Percentiles rank a stretch among this genome's conserved stretches.
Conservation (phyloP, 306 rosid species). For the Herpetospermum pedunculosum region DNA sequence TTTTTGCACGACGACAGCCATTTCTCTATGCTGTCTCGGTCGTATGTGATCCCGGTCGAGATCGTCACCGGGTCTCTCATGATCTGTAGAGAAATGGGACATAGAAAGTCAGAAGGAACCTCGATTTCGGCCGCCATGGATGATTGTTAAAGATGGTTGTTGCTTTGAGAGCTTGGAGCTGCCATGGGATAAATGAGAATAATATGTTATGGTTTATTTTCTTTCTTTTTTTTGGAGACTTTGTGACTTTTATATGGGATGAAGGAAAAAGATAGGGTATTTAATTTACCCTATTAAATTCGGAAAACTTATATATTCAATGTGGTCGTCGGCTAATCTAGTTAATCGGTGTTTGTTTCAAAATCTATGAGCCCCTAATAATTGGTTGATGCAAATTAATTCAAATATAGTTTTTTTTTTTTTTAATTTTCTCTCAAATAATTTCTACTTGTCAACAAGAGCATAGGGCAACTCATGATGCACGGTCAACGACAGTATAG, state of each 20-base stretch:
- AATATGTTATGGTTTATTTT: background rate
- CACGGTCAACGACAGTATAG: no score
- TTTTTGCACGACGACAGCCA: conserved; percentile 50
- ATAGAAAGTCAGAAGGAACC: conserved; percentile 50
- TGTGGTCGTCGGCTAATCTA: no score
- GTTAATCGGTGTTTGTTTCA: no score
- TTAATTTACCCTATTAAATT: no score
- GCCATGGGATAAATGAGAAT: background rate
- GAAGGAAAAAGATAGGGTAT: no score
- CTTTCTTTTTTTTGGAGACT: background rate
- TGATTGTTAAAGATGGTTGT: background rate
- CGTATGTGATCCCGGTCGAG: conserved; percentile 68
- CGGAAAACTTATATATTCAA: no score
- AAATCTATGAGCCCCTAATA: no score
- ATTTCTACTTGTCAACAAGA: no score
- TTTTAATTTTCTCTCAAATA: no score
- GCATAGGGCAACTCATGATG: no score
- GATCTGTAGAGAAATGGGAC: conserved; percentile 70
- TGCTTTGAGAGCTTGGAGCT: background rate
- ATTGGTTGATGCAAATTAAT: no score
- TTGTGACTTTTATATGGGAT: background rate
- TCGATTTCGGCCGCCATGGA: conserved; percentile 33
- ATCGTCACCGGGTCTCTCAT: conserved; percentile 78
- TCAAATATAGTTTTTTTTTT: no score
- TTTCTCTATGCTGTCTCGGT: conserved; percentile 51